These are phyloP conservation scores for Erucastrum elatum DNA, from an alignment of 345 rosid species.

Conservation along the genomic window DNA sequence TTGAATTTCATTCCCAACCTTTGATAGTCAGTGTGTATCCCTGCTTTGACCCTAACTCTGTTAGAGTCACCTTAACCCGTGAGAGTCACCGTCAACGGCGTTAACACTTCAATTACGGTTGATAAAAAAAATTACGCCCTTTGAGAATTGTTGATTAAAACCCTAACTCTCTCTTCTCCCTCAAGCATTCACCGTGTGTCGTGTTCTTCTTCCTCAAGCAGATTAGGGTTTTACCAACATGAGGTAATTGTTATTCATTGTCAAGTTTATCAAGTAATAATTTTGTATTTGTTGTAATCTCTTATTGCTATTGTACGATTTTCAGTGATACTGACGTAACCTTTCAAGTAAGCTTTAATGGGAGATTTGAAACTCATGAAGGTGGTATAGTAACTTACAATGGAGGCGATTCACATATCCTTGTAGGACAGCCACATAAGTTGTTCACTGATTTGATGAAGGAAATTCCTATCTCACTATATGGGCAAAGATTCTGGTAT, in stretches of 20 bases:
- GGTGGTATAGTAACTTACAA: neutral
- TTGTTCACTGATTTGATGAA: neutral
- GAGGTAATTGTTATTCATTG: neutral
- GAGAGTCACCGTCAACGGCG: neutral
- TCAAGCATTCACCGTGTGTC: neutral
- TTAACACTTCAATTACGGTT: neutral
- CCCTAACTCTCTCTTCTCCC: neutral
- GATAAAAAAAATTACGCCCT: too few relatives aligned
- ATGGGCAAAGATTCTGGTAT: neutral
- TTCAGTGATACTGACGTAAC: neutral
- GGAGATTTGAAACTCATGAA: neutral
- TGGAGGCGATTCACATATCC: neutral
- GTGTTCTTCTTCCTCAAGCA: neutral
- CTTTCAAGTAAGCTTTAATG: neutral
- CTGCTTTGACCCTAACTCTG: too few relatives aligned
- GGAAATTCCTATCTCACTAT: neutral
- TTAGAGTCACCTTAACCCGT: too few relatives aligned
- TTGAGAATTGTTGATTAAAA: neutral
- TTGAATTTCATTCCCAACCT: too few relatives aligned
- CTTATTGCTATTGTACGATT: neutral
- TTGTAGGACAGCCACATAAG: neutral
- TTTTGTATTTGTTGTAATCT: neutral
- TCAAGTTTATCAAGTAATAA: neutral
- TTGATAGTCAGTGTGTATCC: too few relatives aligned
- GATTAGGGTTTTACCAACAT: neutral